Percentiles rank a stretch among this genome's conserved stretches.
Evolutionary conservation across 345 rosid genomes (phyloP).

Genomic region (Linum tenue): DNA sequence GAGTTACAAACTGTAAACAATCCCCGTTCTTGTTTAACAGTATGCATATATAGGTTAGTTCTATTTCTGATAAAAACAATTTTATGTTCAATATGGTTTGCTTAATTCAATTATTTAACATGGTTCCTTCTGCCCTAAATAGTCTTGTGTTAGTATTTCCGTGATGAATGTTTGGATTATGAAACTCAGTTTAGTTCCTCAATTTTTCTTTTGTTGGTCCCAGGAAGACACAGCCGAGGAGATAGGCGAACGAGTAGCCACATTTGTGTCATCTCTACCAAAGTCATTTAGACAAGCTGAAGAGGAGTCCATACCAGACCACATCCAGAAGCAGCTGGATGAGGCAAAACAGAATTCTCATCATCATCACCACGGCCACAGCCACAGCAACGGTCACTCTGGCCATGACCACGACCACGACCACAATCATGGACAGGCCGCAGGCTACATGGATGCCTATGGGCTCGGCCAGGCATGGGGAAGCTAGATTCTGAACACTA

Average conservation of each 20-base stretch:
- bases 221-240: conserved; percentile 62
- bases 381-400: conserved; percentile 22
- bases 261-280: conserved; percentile 57
- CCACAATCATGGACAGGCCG: conserved; percentile 34
- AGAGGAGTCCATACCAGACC: conserved; percentile 46
- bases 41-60: too few species aligned
- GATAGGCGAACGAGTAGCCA: conserved; percentile 41
- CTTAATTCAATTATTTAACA: too few species aligned
- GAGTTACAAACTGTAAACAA: too few species aligned
- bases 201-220: conserved; percentile 10
- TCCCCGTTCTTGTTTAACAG: too few species aligned
- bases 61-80: too few species aligned
- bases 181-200: not conserved
- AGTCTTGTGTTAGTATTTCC: too few species aligned
- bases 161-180: not conserved
- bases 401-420: conserved; percentile 22
- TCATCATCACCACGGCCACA: conserved; percentile 20
- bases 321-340: conserved; percentile 41
- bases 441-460: conserved; percentile 29
- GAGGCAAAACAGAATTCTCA: conserved; percentile 37
- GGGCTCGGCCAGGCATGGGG: conserved; percentile 52
- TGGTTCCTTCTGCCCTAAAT: too few species aligned
- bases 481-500: conserved; percentile 18
- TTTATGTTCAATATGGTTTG: too few species aligned
- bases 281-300: conserved; percentile 36